Percentiles rank a stretch among this genome's conserved stretches.
Conservation (phyloP, 352 stramenopile genomes). For the Pythium phragmiticola region DNA sequence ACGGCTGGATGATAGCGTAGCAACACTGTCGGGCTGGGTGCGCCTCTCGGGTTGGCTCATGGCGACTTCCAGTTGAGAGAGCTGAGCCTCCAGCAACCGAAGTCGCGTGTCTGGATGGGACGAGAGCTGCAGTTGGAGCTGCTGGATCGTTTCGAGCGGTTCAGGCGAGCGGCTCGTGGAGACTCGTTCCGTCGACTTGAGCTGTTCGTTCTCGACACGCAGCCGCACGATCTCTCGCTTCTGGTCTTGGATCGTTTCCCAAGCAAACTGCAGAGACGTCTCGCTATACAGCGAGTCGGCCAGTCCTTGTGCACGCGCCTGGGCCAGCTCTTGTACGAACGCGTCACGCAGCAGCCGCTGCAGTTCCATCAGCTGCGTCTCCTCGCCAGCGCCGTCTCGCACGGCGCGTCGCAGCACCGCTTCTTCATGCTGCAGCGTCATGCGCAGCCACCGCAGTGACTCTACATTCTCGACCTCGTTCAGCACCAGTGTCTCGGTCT, state of each 20-base stretch:
- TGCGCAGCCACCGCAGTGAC: slow-evolving; percentile 45
- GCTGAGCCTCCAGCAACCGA: slow-evolving; percentile 52
- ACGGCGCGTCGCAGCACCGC: slow-evolving; percentile 22
- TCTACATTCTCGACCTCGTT: slow-evolving; percentile 62
- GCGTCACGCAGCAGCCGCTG: slow-evolving; percentile 49
- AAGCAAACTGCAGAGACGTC: slow-evolving; percentile 70
- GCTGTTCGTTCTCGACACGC: slow-evolving; percentile 48
- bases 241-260: slow-evolving; percentile 73
- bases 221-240: slow-evolving; percentile 69
- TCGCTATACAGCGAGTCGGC: slow-evolving; percentile 40
- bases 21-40: slow-evolving; percentile 28
- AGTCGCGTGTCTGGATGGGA: slow-evolving; percentile 57
- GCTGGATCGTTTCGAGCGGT: slow-evolving; percentile 38
- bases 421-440: slow-evolving; percentile 48
- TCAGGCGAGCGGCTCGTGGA: background rate
- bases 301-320: slow-evolving; percentile 13
- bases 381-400: slow-evolving; percentile 40
- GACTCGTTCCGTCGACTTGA: slow-evolving; percentile 7
- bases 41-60: slow-evolving; percentile 10
- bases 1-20: slow-evolving; percentile 44
- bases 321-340: slow-evolving; percentile 45
- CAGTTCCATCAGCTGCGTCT: slow-evolving; percentile 52
- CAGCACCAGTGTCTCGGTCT: slow-evolving; percentile 55
- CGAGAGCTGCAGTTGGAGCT: slow-evolving; percentile 53
- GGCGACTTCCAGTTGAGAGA: slow-evolving; percentile 42